Base-by-base conservation (phyloP, 164 flowering plant species). In the grape (Vitis vinifera) region DNA sequence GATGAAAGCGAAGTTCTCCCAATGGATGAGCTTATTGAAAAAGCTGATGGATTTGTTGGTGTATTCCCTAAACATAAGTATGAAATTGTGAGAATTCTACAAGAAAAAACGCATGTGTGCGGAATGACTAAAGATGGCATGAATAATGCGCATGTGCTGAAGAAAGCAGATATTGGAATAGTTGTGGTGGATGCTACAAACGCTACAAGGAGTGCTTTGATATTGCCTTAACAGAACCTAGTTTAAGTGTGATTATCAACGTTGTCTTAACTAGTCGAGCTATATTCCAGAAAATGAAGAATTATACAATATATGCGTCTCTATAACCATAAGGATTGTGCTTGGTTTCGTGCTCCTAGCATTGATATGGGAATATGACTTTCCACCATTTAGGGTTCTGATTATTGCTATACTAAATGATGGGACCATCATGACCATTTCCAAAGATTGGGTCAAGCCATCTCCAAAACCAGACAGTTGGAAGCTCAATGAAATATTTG, bases 61-160 rank as follows among this genome's bases (percentile, higher is more conserved):
- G 23, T 19, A 19, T 19, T 19, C 23, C 23, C 23, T 19, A 0
- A 19, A 19, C 23, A 19, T 19, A 19, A 19, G 23, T 19, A 19
- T 0, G 23, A 19, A 19, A 1, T 19, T 19, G 23, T 19, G 23
- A 19, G 23, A 19, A 19, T 19, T 19, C 23, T 19, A 19, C 1
- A 19, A 19, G 23, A 19, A 19, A 19, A 19, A 85, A 86, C 87
- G 68, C 97, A 92, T 66, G 80, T 90, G 31, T 85, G 86, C 62
- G 97, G 97, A 75, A 92, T 92, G 96, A 91, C 97, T 56, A 96
- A 96, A 68, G 96, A 90, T 73, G 97, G 97, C 68, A 94, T 92
- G 29, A 92, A 92, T 79, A 94, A 92, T 77, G 96, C 97, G 14
- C 97, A 93, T 50, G 93, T 95, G 62, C 77, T 92, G 62, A 92